These are phyloP conservation scores for Cryptococcus floricola DNA, from an alignment of 1,284 basidiomycete genomes.

Conservation along the genomic window DNA sequence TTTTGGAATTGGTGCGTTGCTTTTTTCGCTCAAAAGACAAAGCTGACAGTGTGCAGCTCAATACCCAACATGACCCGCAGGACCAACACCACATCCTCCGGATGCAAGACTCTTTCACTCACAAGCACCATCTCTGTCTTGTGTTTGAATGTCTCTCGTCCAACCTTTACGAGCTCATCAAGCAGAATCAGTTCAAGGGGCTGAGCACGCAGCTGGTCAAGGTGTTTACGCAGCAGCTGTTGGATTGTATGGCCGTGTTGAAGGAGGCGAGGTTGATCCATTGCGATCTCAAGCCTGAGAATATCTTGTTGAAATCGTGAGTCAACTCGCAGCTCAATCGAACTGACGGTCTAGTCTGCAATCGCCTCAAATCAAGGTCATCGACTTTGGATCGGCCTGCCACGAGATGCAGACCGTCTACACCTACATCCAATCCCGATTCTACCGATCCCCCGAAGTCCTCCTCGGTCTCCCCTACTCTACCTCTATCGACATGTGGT, in stretches of 20 bases:
- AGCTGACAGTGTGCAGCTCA: slow-evolving; percentile 60
- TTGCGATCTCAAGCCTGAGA: slow-evolving; percentile 97
- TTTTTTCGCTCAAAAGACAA: neutral
- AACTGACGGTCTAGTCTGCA: slow-evolving; percentile 63
- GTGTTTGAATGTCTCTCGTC: slow-evolving; percentile 97
- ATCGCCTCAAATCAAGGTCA: slow-evolving; percentile 97
- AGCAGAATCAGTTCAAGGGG: slow-evolving; percentile 99
- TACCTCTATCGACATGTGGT: slow-evolving; percentile 96
- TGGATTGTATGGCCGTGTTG: slow-evolving; percentile 87
- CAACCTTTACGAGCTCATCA: slow-evolving; percentile 98
- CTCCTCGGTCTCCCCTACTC: slow-evolving; percentile 92
- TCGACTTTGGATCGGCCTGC: slow-evolving; percentile 98
- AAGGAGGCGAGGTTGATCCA: slow-evolving; percentile 96
- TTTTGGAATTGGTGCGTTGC: slow-evolving; percentile 79
- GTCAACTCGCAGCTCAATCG: slow-evolving; percentile 26
- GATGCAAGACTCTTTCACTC: slow-evolving; percentile 93
- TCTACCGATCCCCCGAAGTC: slow-evolving; percentile 98
- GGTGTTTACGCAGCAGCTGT: slow-evolving; percentile 92
- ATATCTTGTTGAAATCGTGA: slow-evolving; percentile 88
- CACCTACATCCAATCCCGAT: slow-evolving; percentile 98
- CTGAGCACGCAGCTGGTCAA: slow-evolving; percentile 94
- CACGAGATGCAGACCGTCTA: slow-evolving; percentile 98
- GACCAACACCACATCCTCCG: slow-evolving; percentile 97
- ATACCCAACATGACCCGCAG: slow-evolving; percentile 83
- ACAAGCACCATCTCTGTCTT: slow-evolving; percentile 91